Evolutionary conservation across 2,329 filamentous ascomycete genomes (phyloP).

Genomic region (Penicillium psychrosexuale): DNA sequence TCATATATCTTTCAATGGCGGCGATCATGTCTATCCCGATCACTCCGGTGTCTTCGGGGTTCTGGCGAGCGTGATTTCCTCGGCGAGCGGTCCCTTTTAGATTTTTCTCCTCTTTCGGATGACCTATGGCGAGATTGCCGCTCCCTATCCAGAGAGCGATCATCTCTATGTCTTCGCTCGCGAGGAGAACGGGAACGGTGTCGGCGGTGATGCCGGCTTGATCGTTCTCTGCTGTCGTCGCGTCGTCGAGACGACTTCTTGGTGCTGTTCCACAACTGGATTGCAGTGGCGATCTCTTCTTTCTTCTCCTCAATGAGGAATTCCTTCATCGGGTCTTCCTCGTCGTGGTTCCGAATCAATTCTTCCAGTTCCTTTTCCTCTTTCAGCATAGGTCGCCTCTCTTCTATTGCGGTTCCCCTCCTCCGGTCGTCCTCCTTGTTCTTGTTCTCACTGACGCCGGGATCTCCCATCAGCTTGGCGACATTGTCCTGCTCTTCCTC

Average conservation of each 20-base stretch:
- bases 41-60: slow-evolving; percentile 23
- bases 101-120: slow-evolving; percentile 27
- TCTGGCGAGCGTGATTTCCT: slow-evolving; percentile 31
- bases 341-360: slow-evolving; percentile 76
- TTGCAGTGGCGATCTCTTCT: slow-evolving; percentile 74
- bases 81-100: slow-evolving; percentile 27
- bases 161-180: slow-evolving; percentile 31
- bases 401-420: slow-evolving; percentile 42
- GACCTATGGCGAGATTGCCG: slow-evolving; percentile 25
- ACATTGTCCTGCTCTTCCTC: slow-evolving; percentile 51
- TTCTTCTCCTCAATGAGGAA: slow-evolving; percentile 89
- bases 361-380: slow-evolving; percentile 78
- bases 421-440: slow-evolving; percentile 39
- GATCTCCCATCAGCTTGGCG: slow-evolving; percentile 49
- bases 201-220: slow-evolving; percentile 44
- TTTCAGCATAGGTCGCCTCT: slow-evolving; percentile 63
- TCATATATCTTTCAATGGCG: slow-evolving; percentile 23
- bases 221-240: slow-evolving; percentile 38
- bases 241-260: slow-evolving; percentile 42
- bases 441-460: slow-evolving; percentile 24
- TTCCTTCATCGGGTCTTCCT: slow-evolving; percentile 96
- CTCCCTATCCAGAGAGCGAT: slow-evolving; percentile 28
- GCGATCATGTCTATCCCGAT: slow-evolving; percentile 33
- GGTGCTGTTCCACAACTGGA: slow-evolving; percentile 54
- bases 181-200: slow-evolving; percentile 40